Evolutionary conservation across 768 basidiomycete genomes (phyloP).

Genomic region (Saitozyma sp.): DNA sequence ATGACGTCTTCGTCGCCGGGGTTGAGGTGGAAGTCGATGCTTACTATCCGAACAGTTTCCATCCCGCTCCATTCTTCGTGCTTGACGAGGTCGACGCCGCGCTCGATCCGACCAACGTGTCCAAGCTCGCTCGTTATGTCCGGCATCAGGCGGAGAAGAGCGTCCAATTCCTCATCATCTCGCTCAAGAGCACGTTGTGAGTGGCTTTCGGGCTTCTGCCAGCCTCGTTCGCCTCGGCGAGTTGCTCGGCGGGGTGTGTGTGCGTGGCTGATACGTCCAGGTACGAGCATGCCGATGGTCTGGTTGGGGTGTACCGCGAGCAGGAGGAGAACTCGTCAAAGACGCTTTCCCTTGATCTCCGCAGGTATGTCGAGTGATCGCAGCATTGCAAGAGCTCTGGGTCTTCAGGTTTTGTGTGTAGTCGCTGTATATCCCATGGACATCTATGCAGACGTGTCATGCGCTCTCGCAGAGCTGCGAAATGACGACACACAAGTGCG

Average conservation of each 20-base stretch:
- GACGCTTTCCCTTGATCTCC: slow-evolving; percentile 85
- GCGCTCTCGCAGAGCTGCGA: no score
- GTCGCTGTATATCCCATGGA: no score
- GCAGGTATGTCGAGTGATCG: slow-evolving; percentile 15
- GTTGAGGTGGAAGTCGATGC: background rate
- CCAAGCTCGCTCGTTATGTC: slow-evolving; percentile 92
- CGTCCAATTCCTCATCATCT: slow-evolving; percentile 98
- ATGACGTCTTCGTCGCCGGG: background rate
- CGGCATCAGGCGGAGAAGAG: slow-evolving; percentile 74
- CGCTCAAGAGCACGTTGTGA: slow-evolving; percentile 80
- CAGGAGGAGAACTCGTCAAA: slow-evolving; percentile 90
- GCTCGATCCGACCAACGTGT: slow-evolving; percentile 97
- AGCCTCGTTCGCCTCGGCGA: background rate
- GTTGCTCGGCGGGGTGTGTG: background rate
- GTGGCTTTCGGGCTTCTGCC: slow-evolving; percentile 5
- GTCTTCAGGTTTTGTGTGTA: no score
- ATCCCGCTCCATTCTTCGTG: slow-evolving; percentile 21
- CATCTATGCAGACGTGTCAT: no score
- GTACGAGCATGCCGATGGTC: slow-evolving; percentile 82
- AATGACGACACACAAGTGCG: no score
- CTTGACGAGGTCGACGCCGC: slow-evolving; percentile 62
- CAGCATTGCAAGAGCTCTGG: no score
- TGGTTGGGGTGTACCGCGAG: slow-evolving; percentile 92
- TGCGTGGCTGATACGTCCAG: slow-evolving; percentile 21
- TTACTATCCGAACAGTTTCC: background rate